Conservation (phyloP, 1,284 basidiomycete species). For the Malassezia sp. region DNA sequence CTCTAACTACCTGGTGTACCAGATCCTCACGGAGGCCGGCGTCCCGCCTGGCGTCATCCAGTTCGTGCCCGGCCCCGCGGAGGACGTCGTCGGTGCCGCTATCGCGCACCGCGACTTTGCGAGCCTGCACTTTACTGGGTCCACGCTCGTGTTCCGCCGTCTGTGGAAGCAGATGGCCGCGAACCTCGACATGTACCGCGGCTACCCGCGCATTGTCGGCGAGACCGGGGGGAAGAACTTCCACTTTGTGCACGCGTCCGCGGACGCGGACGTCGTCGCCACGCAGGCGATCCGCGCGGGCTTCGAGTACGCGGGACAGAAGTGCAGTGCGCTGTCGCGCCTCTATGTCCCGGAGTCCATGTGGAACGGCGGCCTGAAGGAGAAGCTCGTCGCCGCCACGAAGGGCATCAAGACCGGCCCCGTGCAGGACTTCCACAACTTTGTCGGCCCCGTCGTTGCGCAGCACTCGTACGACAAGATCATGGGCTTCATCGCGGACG, state of each 20-base stretch:
- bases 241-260: slow-evolving; percentile 79
- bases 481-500: slow-evolving; percentile 70
- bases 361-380: slow-evolving; percentile 80
- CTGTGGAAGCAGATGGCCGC: slow-evolving; percentile 90
- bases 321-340: slow-evolving; percentile 88
- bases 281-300: slow-evolving; percentile 76
- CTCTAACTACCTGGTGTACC: slow-evolving; percentile 83
- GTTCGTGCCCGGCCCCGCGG: slow-evolving; percentile 61
- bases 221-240: slow-evolving; percentile 94
- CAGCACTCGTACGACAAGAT: slow-evolving; percentile 80
- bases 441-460: slow-evolving; percentile 90
- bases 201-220: slow-evolving; percentile 89
- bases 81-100: slow-evolving; percentile 33
- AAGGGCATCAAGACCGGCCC: slow-evolving; percentile 75
- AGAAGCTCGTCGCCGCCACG: slow-evolving; percentile 62
- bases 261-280: slow-evolving; percentile 76
- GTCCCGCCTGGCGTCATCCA: slow-evolving; percentile 90
- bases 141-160: slow-evolving; percentile 72
- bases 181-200: slow-evolving; percentile 59
- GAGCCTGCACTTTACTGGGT: slow-evolving; percentile 91
- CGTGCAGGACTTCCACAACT: slow-evolving; percentile 67
- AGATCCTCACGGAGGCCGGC: slow-evolving; percentile 87
- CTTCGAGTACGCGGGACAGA: slow-evolving; percentile 97
- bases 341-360: slow-evolving; percentile 76
- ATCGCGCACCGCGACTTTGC: slow-evolving; percentile 68